phyloP scores from a whole-genome alignment of 2,329 filamentous ascomycete genomes.

The Epichloe uncinata region DNA sequence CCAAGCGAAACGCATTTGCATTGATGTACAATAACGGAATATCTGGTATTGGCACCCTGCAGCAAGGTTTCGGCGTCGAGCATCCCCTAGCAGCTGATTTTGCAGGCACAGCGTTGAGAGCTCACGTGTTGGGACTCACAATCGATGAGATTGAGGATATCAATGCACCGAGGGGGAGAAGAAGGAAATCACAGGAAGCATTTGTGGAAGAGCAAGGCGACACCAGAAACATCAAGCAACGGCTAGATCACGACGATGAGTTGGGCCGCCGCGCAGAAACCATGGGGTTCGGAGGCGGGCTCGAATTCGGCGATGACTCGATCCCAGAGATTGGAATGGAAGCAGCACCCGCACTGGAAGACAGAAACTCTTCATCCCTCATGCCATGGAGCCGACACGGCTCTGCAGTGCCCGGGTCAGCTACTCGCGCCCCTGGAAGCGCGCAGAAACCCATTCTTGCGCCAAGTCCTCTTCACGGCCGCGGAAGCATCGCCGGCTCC shows the following conservation, averaged over 20 bases:
- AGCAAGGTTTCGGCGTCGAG: constrained; percentile 14
- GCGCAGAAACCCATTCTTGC: constrained; percentile 19
- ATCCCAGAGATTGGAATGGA: constrained; percentile 57
- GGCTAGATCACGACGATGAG: constrained; percentile 16
- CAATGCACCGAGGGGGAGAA: constrained; percentile 16
- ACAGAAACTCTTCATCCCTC: constrained; percentile 44
- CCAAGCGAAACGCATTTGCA: constrained; percentile 23
- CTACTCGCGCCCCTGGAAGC: constrained; percentile 26
- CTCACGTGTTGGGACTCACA: constrained; percentile 14
- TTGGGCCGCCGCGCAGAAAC: constrained; percentile 14
- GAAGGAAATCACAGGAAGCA: constrained; percentile 31
- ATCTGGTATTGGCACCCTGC: constrained; percentile 16
- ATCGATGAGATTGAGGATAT: constrained; percentile 10
- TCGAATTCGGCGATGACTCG: constrained; percentile 25
- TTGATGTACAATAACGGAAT: constrained; percentile 22
- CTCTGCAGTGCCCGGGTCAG: constrained; percentile 34
- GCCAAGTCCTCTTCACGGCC: constrained; percentile 25
- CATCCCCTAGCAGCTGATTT: constrained; percentile 31
- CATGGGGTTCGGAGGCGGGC: constrained; percentile 14
- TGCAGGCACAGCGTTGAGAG: constrained; percentile 31
- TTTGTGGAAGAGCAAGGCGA: constrained; percentile 24
- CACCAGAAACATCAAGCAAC: constrained; percentile 25
- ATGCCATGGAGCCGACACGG: constrained; percentile 38
- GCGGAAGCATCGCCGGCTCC: constrained; percentile 22
- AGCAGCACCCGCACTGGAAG: constrained; percentile 49